Conservation (phyloP, 352 stramenopile species). For the Phytophthora capsici region DNA sequence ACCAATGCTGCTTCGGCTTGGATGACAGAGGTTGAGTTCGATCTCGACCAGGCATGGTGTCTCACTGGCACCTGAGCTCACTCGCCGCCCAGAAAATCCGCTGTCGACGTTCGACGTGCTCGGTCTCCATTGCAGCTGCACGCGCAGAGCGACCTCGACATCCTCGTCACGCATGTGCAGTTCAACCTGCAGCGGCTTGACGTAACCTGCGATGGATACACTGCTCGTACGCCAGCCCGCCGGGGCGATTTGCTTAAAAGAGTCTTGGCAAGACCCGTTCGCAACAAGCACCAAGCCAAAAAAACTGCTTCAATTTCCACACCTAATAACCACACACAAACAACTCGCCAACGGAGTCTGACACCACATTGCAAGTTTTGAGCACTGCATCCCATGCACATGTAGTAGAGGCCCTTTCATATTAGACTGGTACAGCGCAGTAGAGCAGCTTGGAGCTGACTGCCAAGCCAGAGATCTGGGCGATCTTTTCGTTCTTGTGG, state of each 20-base stretch:
- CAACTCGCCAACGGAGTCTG: too few relatives aligned
- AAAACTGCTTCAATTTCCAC: background rate
- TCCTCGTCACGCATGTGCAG: background rate
- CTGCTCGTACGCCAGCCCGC: too few relatives aligned
- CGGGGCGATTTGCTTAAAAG: background rate
- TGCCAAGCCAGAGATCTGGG: too few relatives aligned
- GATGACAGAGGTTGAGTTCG: background rate
- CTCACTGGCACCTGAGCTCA: slow-evolving; percentile 29
- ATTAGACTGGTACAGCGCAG: too few relatives aligned
- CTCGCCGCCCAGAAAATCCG: slow-evolving; percentile 7
- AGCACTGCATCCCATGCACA: too few relatives aligned
- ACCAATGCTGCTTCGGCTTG: too few relatives aligned
- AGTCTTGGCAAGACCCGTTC: background rate
- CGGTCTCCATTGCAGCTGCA: background rate
- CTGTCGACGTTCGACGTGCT: background rate
- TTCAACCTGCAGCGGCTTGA: background rate
- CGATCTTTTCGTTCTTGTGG: too few relatives aligned
- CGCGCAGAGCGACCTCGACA: background rate
- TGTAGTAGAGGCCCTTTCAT: too few relatives aligned
- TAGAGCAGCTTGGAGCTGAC: too few relatives aligned
- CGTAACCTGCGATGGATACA: background rate
- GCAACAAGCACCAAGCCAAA: background rate
- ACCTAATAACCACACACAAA: background rate
- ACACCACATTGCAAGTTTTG: too few relatives aligned
- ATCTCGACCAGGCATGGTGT: slow-evolving; percentile 24